A percentile compares a stretch with the other conserved stretches of the same genome.
Conservation (phyloP, 2,329 filamentous ascomycete genomes). For the Samsoniella hepiali region DNA sequence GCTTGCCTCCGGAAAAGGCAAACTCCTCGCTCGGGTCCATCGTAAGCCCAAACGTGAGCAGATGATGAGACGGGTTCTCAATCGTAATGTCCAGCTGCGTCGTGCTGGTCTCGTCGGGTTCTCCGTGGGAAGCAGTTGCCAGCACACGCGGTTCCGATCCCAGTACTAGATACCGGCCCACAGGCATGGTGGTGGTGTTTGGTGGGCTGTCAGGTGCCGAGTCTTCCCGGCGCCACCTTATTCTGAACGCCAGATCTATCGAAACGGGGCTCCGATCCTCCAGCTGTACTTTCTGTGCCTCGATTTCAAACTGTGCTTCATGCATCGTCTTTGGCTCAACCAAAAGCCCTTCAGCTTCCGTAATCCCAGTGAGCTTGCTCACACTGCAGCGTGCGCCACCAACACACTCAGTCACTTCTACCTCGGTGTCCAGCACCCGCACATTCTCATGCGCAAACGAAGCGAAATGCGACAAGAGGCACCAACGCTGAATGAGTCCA, state of each 20-base stretch:
- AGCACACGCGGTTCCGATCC: constrained; percentile 85
- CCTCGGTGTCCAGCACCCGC: constrained; percentile 58
- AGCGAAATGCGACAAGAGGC: constrained; percentile 66
- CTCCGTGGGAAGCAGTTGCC: constrained; percentile 49
- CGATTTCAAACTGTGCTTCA: constrained; percentile 69
- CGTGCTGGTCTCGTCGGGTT: constrained; percentile 33
- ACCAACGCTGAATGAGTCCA: constrained; percentile 80
- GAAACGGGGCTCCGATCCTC: constrained; percentile 77
- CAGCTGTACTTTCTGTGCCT: constrained; percentile 71
- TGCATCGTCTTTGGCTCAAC: constrained; percentile 67
- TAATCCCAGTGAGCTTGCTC: constrained; percentile 34
- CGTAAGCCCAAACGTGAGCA: constrained; percentile 84
- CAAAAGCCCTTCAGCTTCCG: constrained; percentile 41
- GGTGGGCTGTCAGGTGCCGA: constrained; percentile 30
- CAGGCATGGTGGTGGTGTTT: constrained; percentile 67
- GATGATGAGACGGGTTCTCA: constrained; percentile 92
- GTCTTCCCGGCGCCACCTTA: constrained; percentile 69
- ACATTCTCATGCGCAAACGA: constrained; percentile 76
- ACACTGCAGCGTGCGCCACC: constrained; percentile 60
- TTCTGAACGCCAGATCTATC: constrained; percentile 70
- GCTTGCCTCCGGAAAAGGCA: constrained; percentile 86
- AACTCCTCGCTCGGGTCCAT: constrained; percentile 95
- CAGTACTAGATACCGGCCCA: constrained; percentile 77
- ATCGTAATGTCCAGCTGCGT: constrained; percentile 60
- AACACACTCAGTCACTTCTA: constrained; percentile 58